Evolutionary conservation across 164 flowering plant genomes (phyloP).

Genomic region (Chloranthus sessilifolius): DNA sequence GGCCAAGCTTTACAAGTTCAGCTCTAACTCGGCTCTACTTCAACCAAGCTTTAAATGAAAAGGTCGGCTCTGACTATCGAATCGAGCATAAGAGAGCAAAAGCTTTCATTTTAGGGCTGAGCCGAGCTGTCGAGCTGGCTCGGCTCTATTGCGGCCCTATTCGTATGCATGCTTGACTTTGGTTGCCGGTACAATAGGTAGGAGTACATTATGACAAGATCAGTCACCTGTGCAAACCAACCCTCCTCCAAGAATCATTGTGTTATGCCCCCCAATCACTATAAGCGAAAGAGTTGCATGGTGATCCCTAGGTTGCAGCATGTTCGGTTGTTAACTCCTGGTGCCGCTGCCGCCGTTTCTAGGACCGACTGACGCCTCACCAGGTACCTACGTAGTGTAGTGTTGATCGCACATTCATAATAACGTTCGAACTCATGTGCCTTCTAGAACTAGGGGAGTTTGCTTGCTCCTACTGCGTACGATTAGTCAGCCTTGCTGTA

Average conservation of each 20-base stretch:
- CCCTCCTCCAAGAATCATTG: conserved; percentile 5
- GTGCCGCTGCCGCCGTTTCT: conserved; percentile 6
- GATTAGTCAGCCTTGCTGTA: neutral
- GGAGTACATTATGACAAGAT: conserved; percentile 4
- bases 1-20: too few species aligned
- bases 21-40: too few species aligned
- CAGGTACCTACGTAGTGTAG: conserved; percentile 8
- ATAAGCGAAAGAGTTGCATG: conserved; percentile 8
- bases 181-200: conserved; percentile 4
- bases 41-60: too few species aligned
- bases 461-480: conserved; percentile 7
- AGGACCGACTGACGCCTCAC: conserved; percentile 10
- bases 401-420: conserved; percentile 3
- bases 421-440: conserved; percentile 4
- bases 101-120: too few species aligned
- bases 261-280: conserved; percentile 5
- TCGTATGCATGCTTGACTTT: conserved; percentile 14
- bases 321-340: conserved; percentile 14
- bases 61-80: too few species aligned
- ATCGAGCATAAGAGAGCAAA: too few species aligned
- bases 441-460: conserved; percentile 7
- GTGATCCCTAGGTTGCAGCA: conserved; percentile 17
- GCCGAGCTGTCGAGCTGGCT: too few species aligned
- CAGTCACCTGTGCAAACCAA: conserved; percentile 6
- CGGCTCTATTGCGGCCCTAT: too few species aligned